Evolutionary conservation across 1,284 basidiomycete species (phyloP), one percentile per base, ranked within the genome.

Genomic region (Boletus sp.): DNA sequence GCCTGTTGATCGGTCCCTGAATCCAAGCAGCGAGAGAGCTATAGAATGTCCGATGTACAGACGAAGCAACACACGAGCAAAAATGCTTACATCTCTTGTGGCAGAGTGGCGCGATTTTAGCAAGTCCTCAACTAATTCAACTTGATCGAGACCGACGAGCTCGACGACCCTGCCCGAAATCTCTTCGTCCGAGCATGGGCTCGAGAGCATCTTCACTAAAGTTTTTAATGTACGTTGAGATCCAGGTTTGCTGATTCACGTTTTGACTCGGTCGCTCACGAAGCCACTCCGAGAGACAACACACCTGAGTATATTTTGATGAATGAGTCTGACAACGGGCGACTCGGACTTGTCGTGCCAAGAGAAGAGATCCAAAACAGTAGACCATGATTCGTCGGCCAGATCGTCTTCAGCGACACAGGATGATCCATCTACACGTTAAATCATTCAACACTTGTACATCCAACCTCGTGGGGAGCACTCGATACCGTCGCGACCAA

Each of bases 91-190:
- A 68, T 83, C 75, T 64, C 77, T 66, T 28, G 73, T 73, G 35
- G 84, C 69, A 0, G 69, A 67, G 13, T 63, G 62, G 37, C 90
- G 83, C 55, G 81, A 75, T 25, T 76, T 67, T 10, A 91, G 69
- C 44, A 91, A 80, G 49, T 85, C 80, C 77, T 80, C 81, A 30
- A 83, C 84, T 50, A 88, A 74, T 49, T 94, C 93, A 38, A 95
- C 85, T 33, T 92, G 85, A 64, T 97, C 93, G 69, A 91, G 94
- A 1, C 96, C 96, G 53, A 97, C 77, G n/a, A 91, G 78, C 64
- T 97, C 95, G 4, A 84, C 87, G 3, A 97, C 75, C 65, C 93
- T 89, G 37, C 80, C 83, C 30, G 93, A 93, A 35, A 96, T 88
- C n/a, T 85, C 84, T 50, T 95, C 91, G 64, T 89, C 77, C 5